phyloP scores from a whole-genome alignment of 176 grass and related monocot genomes.

The Oryza officinalis region DNA sequence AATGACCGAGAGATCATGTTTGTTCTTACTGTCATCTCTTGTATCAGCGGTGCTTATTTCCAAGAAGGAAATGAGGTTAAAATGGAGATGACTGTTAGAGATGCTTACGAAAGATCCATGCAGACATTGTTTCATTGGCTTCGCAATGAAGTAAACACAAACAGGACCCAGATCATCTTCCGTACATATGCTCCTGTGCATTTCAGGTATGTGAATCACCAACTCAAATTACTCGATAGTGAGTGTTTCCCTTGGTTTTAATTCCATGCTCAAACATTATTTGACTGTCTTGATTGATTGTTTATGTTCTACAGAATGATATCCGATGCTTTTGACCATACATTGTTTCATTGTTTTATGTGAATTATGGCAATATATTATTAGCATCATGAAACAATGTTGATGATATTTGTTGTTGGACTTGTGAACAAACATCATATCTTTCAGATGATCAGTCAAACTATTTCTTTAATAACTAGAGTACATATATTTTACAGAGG shows the following conservation, averaged over 20 bases:
- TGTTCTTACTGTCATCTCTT: conserved; percentile 20
- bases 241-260: neutral
- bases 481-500: conserved; percentile 47
- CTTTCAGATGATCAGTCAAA: neutral
- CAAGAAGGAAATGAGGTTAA: conserved; percentile 77
- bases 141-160: conserved; percentile 69
- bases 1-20: neutral
- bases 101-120: conserved; percentile 72
- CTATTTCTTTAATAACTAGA: conserved; percentile 8
- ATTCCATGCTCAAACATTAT: conserved; percentile 33
- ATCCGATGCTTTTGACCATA: neutral
- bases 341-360: neutral
- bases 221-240: neutral
- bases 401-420: neutral
- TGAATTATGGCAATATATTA: too few species aligned
- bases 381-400: neutral
- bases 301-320: neutral
- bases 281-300: neutral
- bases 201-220: conserved; percentile 76
- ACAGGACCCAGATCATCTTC: conserved; percentile 86
- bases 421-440: neutral
- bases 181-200: conserved; percentile 92
- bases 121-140: conserved; percentile 74
- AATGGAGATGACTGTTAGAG: conserved; percentile 78
- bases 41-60: conserved; percentile 76